Base-by-base conservation (phyloP, 805 yeast genomes). In the Metschnikowia kunwiensis region DNA sequence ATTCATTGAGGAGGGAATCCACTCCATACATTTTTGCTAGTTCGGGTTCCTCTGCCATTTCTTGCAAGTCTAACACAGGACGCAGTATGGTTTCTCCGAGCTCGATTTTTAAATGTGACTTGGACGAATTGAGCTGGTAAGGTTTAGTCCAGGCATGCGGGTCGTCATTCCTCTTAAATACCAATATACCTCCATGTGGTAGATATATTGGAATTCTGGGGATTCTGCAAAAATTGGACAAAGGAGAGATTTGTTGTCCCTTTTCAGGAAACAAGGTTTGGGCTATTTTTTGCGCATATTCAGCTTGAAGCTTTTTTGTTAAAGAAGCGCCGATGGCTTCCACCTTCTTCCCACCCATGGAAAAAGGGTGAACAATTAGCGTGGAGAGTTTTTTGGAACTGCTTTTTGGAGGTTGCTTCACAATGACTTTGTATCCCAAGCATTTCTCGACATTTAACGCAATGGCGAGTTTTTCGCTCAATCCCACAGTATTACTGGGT, bases 161-260 rank as follows among this genome's bases (percentile, higher is more conserved):
- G 5, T 75, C 78, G 27, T 66, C 73, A 30, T 61, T 62, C 34
- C 57, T 59, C 38, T 72, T 75, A 46, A 80, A 65, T 36, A 69
- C 75, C 17, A 84, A 33, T 5, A 75, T 34, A 0, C 83, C 89
- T 10, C 94, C 93, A 27, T 63, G 44, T 0, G 85, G 81, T 13
- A 82, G 54, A 1, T 60, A 43, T 0, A 54, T 54, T 1, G 75
- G 68, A 2, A 75, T 56, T 0, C 57, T 50, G 1, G 89, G 87
- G 1, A 84, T 45, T 42, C 73, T 75, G 34, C 70, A 52, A 18
- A 61, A 64, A 40, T 74, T 73, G 0, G 88, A 74, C 26, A 80
- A 48, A 2, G 76, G 68, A 1, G 67, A 52, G 7, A 52, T 51
- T 22, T 61, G 25, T 4, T 56, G 44, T 9, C 46, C 25, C 5